These are phyloP conservation scores for Chytriomyces hyalinus DNA, from an alignment of 192 early-diverging fungal genomes.

Conservation along the genomic window DNA sequence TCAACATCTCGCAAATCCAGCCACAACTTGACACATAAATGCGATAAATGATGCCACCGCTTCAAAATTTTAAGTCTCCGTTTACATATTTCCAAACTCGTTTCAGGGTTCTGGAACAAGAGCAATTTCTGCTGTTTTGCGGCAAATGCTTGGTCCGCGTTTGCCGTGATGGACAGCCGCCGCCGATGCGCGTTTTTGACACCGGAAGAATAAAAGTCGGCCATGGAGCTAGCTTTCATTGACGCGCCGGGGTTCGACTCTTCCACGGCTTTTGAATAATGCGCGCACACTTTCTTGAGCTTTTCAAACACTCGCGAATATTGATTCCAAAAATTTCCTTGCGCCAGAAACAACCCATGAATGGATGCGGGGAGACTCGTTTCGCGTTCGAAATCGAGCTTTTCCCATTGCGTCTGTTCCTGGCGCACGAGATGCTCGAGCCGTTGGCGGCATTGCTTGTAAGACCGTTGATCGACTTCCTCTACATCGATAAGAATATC, in stretches of 20 bases:
- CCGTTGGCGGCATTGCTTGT: neutral
- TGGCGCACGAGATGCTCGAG: conserved; percentile 1
- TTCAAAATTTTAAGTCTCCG: conserved; percentile 25
- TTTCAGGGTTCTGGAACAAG: conserved; percentile 28
- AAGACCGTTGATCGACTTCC: conserved; percentile 7
- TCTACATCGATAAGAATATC: conserved; percentile 18
- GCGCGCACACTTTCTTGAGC: conserved; percentile 12
- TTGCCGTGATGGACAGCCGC: neutral
- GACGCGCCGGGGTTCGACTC: neutral
- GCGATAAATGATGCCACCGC: conserved; percentile 27
- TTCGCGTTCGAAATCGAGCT: neutral
- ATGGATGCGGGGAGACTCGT: neutral
- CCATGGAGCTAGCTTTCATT: neutral
- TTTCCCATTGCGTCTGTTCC: conserved; percentile 14
- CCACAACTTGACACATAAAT: conserved; percentile 18
- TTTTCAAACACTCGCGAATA: conserved; percentile 19
- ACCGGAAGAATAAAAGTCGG: neutral
- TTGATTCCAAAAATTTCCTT: conserved; percentile 21
- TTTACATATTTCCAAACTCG: conserved; percentile 9
- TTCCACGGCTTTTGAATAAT: conserved; percentile 1
- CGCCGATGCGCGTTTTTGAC: neutral
- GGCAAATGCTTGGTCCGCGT: conserved; percentile 11
- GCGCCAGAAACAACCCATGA: conserved; percentile 7
- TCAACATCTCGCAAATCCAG: conserved; percentile 26
- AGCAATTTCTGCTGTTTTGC: conserved; percentile 25